Base-by-base conservation (phyloP, 2,329 filamentous ascomycete genomes). In the Penicillium sp. region DNA sequence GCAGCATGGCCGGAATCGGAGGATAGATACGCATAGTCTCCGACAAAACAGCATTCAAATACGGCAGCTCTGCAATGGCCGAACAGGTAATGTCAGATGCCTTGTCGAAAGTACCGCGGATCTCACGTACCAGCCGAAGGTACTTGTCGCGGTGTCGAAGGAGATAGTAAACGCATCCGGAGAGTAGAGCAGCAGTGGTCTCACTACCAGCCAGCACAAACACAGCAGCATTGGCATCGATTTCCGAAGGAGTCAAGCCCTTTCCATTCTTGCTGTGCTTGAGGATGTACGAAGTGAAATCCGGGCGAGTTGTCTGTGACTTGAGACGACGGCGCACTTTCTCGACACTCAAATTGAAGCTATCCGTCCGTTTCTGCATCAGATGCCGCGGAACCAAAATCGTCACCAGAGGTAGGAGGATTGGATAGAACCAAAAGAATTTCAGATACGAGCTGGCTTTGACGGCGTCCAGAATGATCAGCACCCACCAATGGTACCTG, bases 401-500 rank as follows among this genome's bases (percentile, higher is more conserved):
- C 6, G 45, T 22, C 0, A 52, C 26, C 3, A 56, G 18, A 0
- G 56, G 55, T 3, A 50, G 9, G 6, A 58, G 41, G 5, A 57
- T 46, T 7, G 55, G 51, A 22, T 51, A 61, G 31, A 57, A 58
- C 44, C 49, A 53, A 31, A 56, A 49, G 4, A 55, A 26, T 8
- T 55, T 58, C 2, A 57, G 46, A n/a, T 57, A 57, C 8, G 47
- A 46, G 24, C 52, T 54, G 18, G 52, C 52, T 45, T 60, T 60
- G 38, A 62, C 54, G 2, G 55, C 54, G 29, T 58, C 50, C 38
- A 62, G 53, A 22, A 67, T 56, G 6, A 60, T 52, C 2, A 51
- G 40, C 6, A 68, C 57, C 63, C 64, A 68, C 31, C 53, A 55
- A 38, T 67, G 64, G 20, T 61, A 57, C 13, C 52, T 46, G 24